These are phyloP conservation scores for Crithidia brevicula DNA, from an alignment of 208 protist genomes.

Conservation along the genomic window DNA sequence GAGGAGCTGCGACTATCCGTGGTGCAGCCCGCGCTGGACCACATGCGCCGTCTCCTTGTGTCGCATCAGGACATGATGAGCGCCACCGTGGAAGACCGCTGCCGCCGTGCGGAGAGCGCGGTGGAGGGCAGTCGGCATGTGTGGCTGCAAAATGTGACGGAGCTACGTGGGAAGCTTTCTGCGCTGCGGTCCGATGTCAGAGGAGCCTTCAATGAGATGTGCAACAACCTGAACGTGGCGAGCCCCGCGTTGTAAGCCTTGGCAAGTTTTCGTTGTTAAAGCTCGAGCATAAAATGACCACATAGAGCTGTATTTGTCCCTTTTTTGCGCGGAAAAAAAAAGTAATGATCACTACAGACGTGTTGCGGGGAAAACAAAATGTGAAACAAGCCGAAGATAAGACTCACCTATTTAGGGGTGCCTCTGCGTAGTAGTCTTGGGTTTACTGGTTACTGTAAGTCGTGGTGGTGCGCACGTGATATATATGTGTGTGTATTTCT, in stretches of 20 bases:
- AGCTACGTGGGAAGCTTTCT: constrained; percentile 54
- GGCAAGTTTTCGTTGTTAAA: no score
- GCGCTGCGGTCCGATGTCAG: constrained; percentile 69
- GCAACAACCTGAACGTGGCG: constrained; percentile 73
- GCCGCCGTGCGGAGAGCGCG: constrained; percentile 43
- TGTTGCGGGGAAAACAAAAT: no score
- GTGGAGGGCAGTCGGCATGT: constrained; percentile 37
- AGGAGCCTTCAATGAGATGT: constrained; percentile 63
- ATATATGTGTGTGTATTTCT: neutral
- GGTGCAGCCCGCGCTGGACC: constrained; percentile 63
- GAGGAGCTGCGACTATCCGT: constrained; percentile 48
- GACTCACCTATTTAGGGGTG: no score
- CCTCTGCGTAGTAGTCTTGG: no score
- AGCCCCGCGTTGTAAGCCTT: constrained; percentile 51
- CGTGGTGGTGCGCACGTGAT: no score
- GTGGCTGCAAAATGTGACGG: constrained; percentile 61
- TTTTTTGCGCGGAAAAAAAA: no score
- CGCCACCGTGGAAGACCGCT: constrained; percentile 70
- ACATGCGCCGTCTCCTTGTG: constrained; percentile 73
- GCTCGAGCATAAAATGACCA: neutral
- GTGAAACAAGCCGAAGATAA: no score
- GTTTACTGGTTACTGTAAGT: no score
- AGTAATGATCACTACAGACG: no score
- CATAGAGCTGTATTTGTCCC: constrained; percentile 2
- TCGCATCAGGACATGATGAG: constrained; percentile 78